Base-by-base conservation (phyloP, 208 protist species). In the Wallacemonas collosoma region DNA sequence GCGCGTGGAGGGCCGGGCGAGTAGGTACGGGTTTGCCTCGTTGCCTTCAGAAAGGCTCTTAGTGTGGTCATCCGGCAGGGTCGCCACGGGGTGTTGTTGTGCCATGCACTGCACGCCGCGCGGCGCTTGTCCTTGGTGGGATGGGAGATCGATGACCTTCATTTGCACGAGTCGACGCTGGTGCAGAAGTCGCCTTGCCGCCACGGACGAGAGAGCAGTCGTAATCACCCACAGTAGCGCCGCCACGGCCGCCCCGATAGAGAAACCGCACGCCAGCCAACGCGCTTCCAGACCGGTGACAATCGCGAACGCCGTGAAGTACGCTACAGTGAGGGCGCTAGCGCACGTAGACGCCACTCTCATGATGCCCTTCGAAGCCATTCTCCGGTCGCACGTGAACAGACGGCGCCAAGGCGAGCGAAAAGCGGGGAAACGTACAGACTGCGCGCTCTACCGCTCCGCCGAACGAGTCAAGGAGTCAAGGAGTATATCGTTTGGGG, bases 281-380 rank as follows among this genome's bases (percentile, higher is more conserved):
- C 57, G 60, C 40, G 63, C 57, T n/a, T 79, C 57, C 3, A 76
- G 41, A 12, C 74, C 71, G 26, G 66, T 77, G 5, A 82, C 71
- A 2, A 87, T 58, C 1, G 64, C 65, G 51, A 91, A 51, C 36
- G 76, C 71, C 14, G 83, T n/a, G 67, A 82, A 83, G 66, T 87
- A 91, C 1, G 36, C 50, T n/a, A 73, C 60, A 0, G 84, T 72
- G 3, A 83, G 15, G 7, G 77, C 41, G 26, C 60, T 65, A 4
- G 60, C 60, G 6, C 60, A 65, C 17, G 50, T 65, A 5, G 72
- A 70, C 65, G 64, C 48, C 44, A 77, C 68, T 65, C 71, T 82
- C 43, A 69, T 38, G 51, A 82, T 14, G 48, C 57, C 45, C 26
- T 53, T 68, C 9, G 43, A n/a, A 4, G 61, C 55, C 17, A 55